Evolutionary conservation across 768 basidiomycete species (phyloP).

Genomic region (Daedaleopsis nitida): DNA sequence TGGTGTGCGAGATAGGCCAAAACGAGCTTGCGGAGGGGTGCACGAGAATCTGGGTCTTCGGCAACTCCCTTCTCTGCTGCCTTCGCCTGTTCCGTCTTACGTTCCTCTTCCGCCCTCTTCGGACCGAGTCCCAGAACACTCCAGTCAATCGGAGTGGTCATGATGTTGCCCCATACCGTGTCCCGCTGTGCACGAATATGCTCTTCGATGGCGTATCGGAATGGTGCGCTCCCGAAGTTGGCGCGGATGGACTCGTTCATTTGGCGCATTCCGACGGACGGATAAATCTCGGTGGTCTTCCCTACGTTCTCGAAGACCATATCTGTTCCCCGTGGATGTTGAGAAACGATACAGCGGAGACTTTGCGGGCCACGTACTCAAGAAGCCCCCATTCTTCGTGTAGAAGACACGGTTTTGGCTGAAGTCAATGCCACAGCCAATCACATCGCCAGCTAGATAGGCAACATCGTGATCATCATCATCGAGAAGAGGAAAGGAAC

Average conservation of each 20-base stretch:
- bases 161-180: conserved; percentile 66
- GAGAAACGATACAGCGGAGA: conserved; percentile 1
- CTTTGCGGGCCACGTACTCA: conserved; percentile 46
- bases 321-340: conserved; percentile 40
- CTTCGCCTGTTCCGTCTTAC: conserved; percentile 4
- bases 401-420: conserved; percentile 79
- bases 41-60: conserved; percentile 51
- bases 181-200: conserved; percentile 75
- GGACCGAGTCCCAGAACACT: conserved; percentile 30
- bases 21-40: conserved; percentile 71
- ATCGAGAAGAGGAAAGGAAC: neutral
- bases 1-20: conserved; percentile 82
- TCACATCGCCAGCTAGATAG: conserved; percentile 72
- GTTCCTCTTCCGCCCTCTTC: conserved; percentile 16
- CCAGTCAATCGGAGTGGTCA: conserved; percentile 56
- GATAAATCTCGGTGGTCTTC: conserved; percentile 60
- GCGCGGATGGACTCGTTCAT: conserved; percentile 74
- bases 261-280: conserved; percentile 88
- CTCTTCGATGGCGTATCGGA: conserved; percentile 89
- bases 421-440: conserved; percentile 95
- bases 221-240: conserved; percentile 87
- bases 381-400: conserved; percentile 81
- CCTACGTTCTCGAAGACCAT: conserved; percentile 74
- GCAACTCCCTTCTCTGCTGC: conserved; percentile 3
- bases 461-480: conserved; percentile 12